These are phyloP conservation scores for Jatropha curcas DNA, from an alignment of 345 rosid genomes.

Conservation along the genomic window DNA sequence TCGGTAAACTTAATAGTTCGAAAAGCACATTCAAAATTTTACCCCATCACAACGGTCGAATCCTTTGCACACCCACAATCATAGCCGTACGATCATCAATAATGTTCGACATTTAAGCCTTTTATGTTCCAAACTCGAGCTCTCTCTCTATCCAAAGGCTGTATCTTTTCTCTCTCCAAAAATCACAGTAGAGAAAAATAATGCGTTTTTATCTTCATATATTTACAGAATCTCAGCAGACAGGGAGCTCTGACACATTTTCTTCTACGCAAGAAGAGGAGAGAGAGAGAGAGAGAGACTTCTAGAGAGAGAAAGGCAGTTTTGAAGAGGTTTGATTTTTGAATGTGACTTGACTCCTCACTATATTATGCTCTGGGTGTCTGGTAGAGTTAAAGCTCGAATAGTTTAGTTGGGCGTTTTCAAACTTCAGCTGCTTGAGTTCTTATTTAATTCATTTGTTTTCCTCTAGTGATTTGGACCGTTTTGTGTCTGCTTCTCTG, in stretches of 20 bases:
- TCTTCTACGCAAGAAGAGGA: conserved; percentile 26
- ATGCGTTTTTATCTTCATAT: background rate
- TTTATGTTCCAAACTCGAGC: background rate
- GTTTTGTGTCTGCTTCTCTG: conserved; percentile 24
- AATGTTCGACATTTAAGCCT: conserved; percentile 25
- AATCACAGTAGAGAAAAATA: background rate
- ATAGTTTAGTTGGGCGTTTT: conserved; percentile 14
- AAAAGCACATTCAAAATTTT: conserved; percentile 39
- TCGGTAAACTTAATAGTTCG: conserved; percentile 10
- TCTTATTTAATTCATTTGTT: background rate
- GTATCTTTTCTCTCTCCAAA: background rate
- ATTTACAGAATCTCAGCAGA: conserved; percentile 29
- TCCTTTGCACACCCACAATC: conserved; percentile 10
- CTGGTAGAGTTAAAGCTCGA: conserved; percentile 18
- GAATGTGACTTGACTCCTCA: conserved; percentile 31
- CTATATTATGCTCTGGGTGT: conserved; percentile 4
- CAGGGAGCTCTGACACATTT: conserved; percentile 49
- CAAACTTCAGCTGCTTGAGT: conserved; percentile 15
- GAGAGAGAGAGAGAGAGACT: conserved; percentile 28
- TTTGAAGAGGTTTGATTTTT: conserved; percentile 42
- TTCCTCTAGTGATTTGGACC: conserved; percentile 27
- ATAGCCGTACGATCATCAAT: conserved; percentile 43
- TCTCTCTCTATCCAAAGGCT: conserved; percentile 7
- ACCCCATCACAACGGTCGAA: conserved; percentile 55
- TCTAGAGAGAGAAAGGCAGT: background rate